These are phyloP conservation scores for Boletus hoseneyae DNA, from an alignment of 1,284 basidiomycete species.

Conservation along the genomic window DNA sequence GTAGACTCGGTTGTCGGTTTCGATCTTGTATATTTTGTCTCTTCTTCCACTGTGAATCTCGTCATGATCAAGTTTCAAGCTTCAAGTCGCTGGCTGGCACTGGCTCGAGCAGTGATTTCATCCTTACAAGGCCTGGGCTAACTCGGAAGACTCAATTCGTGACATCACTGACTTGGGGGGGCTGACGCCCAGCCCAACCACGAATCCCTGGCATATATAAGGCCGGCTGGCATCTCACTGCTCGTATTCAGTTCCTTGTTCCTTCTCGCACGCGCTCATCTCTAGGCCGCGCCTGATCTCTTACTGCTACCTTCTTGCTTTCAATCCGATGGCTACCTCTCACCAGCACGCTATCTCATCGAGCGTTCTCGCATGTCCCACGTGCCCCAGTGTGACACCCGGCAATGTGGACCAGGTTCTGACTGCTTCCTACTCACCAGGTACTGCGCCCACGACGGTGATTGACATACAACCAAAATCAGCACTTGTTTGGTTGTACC, in stretches of 20 bases:
- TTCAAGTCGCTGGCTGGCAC: no score
- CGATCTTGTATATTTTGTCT: no score
- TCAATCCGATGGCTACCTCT: conserved; percentile 9
- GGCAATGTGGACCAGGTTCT: neutral
- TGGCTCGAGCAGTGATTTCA: no score
- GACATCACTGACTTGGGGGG: neutral
- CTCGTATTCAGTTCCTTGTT: conserved; percentile 3
- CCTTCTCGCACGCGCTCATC: neutral
- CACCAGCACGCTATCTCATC: neutral
- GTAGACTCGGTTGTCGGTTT: no score
- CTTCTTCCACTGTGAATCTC: no score
- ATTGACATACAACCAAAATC: neutral
- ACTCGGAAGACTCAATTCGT: no score
- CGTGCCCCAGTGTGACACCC: neutral
- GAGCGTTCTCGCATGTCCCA: conserved; percentile 2
- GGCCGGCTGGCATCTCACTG: neutral
- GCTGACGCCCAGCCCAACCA: conserved; percentile 5
- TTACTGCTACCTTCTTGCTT: conserved; percentile 1
- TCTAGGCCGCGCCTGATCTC: neutral
- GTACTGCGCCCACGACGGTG: neutral
- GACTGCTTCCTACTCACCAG: neutral
- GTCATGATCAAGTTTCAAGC: no score
- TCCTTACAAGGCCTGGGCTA: no score
- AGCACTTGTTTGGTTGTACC: conserved; percentile 9
- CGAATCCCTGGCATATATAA: conserved; percentile 13